Percentiles rank a stretch among this genome's conserved stretches.
Conservation (phyloP, 2,329 filamentous ascomycete genomes). For the Neocucurbitaria cava region DNA sequence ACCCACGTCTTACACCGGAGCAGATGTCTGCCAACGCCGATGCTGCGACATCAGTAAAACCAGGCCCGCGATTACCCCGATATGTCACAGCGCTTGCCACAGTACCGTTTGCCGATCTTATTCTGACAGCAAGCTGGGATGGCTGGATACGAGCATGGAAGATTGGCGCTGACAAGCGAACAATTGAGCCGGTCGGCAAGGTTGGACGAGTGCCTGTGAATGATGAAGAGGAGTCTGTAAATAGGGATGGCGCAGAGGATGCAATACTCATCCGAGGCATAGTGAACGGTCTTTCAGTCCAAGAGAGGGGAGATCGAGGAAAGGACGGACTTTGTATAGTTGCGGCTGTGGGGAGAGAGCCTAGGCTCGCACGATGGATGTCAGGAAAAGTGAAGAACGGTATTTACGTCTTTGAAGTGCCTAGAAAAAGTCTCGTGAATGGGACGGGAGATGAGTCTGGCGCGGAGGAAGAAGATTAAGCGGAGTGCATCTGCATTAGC, state of each 20-base stretch:
- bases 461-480: slow-evolving; percentile 10
- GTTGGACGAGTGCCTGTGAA: slow-evolving; percentile 57
- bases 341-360: slow-evolving; percentile 85
- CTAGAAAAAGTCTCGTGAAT: slow-evolving; percentile 47
- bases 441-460: slow-evolving; percentile 15
- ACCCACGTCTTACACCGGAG: slow-evolving; percentile 71
- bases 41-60: slow-evolving; percentile 59
- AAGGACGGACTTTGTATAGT: slow-evolving; percentile 79
- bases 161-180: slow-evolving; percentile 76
- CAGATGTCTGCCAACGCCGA: slow-evolving; percentile 71
- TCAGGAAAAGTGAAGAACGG: slow-evolving; percentile 74
- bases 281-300: slow-evolving; percentile 86
- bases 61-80: slow-evolving; percentile 69
- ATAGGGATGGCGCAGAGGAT: slow-evolving; percentile 21
- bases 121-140: slow-evolving; percentile 94
- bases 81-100: slow-evolving; percentile 90
- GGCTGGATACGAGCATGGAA: slow-evolving; percentile 86
- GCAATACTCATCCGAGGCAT: slow-evolving; percentile 69
- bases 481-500: slow-evolving; percentile 6
- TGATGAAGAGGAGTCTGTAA: slow-evolving; percentile 15
- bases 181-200: slow-evolving; percentile 72
- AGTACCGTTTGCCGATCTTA: slow-evolving; percentile 87
- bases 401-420: slow-evolving; percentile 86
- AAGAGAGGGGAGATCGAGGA: slow-evolving; percentile 81
- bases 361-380: slow-evolving; percentile 84